Evolutionary conservation across 2,329 filamentous ascomycete species (phyloP).

Genomic region (Orbilia brochopaga): DNA sequence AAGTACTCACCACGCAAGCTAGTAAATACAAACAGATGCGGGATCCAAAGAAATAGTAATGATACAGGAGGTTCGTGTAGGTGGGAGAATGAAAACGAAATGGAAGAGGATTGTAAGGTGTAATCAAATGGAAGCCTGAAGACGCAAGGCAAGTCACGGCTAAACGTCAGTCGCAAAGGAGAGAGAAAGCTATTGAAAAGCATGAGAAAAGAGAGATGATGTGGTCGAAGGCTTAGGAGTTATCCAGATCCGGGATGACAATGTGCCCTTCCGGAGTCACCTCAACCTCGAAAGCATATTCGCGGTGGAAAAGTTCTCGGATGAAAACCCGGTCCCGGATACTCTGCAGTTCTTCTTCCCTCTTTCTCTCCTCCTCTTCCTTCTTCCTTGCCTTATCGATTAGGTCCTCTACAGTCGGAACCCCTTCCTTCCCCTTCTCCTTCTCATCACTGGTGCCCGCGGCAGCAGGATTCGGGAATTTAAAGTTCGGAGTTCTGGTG

Average conservation of each 20-base stretch:
- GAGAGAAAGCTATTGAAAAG: neutral
- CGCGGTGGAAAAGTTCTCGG: neutral
- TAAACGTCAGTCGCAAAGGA: neutral
- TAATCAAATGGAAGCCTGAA: neutral
- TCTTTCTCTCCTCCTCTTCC: no score
- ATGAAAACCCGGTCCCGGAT: neutral
- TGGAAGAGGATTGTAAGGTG: neutral
- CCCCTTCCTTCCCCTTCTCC: no score
- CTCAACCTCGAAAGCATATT: neutral
- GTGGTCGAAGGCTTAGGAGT: neutral
- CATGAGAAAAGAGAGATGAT: neutral
- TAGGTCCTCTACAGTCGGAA: no score
- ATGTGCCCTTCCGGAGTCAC: conserved; percentile 1
- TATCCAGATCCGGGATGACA: conserved; percentile 1
- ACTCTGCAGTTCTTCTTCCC: no score
- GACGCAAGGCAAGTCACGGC: neutral
- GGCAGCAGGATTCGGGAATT: neutral
- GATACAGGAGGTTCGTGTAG: no score
- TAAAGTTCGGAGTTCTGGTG: neutral
- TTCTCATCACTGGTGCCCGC: no score
- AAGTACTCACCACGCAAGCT: no score
- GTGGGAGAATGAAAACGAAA: neutral
- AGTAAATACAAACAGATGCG: no score
- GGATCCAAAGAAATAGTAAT: no score
- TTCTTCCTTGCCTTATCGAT: no score